A percentile compares a stretch with the other conserved stretches of the same genome.
phyloP scores from a whole-genome alignment of 345 rosid species.

The Syzygium oleosum region DNA sequence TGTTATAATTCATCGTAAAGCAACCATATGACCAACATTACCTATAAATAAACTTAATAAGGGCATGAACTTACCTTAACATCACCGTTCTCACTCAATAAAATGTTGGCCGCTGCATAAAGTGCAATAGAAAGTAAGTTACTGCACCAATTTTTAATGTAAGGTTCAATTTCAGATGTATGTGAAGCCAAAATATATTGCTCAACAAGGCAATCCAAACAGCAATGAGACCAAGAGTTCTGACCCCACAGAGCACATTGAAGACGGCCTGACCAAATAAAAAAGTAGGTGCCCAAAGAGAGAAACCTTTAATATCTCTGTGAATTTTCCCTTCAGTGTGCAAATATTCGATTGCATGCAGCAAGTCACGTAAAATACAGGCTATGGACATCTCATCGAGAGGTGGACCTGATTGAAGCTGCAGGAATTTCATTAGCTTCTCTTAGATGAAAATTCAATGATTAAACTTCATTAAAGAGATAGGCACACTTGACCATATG shows the following conservation, averaged over 20 bases:
- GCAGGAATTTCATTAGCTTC: conserved; percentile 23
- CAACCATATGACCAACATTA: conserved; percentile 1
- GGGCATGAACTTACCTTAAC: conserved; percentile 66
- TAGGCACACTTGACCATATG: neutral
- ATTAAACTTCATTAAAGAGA: neutral
- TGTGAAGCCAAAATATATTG: neutral
- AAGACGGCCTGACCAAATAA: neutral
- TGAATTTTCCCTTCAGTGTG: conserved; percentile 95
- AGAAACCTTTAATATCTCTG: conserved; percentile 93
- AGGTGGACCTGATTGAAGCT: conserved; percentile 94
- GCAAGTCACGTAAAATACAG: conserved; percentile 86
- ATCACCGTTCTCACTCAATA: conserved; percentile 90
- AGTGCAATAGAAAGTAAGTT: neutral
- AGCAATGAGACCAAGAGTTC: neutral
- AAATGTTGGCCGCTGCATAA: conserved; percentile 92
- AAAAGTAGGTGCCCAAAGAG: neutral
- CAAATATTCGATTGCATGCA: conserved; percentile 94
- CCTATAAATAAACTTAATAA: neutral
- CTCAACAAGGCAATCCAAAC: neutral
- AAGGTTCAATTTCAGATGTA: neutral
- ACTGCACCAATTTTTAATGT: neutral
- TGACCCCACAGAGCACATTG: neutral
- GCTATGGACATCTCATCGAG: conserved; percentile 91
- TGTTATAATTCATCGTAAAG: neutral
- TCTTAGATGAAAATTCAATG: neutral